These are phyloP conservation scores for Agrocybe pediades DNA, from an alignment of 768 basidiomycete genomes.

Conservation along the genomic window DNA sequence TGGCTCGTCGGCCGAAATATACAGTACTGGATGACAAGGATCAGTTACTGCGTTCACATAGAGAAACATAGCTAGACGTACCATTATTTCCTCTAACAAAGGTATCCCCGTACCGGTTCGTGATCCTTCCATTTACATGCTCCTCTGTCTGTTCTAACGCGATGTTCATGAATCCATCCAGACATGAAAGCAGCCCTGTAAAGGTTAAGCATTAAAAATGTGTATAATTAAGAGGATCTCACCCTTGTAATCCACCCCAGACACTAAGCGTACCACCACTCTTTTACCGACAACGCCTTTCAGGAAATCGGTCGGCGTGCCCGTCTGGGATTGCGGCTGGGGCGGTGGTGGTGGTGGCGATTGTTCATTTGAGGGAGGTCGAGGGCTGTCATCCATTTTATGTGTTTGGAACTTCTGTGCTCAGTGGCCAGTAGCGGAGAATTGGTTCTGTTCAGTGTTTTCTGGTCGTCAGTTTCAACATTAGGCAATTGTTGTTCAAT, in stretches of 20 bases:
- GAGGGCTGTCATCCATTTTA: slow-evolving; percentile 26
- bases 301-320: slow-evolving; percentile 90
- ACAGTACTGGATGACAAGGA: slow-evolving; percentile 53
- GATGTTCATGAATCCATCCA: slow-evolving; percentile 99
- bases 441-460: no score
- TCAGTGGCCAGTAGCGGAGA: no score
- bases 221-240: not conserved
- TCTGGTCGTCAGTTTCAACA: no score
- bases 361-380: slow-evolving; percentile 29
- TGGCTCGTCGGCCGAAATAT: slow-evolving; percentile 73
- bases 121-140: slow-evolving; percentile 84
- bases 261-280: slow-evolving; percentile 89
- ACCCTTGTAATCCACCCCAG: slow-evolving; percentile 95
- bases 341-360: slow-evolving; percentile 48
- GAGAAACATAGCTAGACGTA: slow-evolving; percentile 26
- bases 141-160: slow-evolving; percentile 98
- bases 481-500: no score
- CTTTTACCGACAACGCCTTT: slow-evolving; percentile 96
- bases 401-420: not conserved
- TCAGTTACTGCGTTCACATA: not conserved
- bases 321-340: slow-evolving; percentile 53
- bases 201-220: not conserved
- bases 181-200: slow-evolving; percentile 86
- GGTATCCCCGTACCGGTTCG: slow-evolving; percentile 91
- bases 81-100: slow-evolving; percentile 96